Evolutionary conservation across 2,329 filamentous ascomycete genomes (phyloP).

Genomic region (Chrysosphaeria jannelii): DNA sequence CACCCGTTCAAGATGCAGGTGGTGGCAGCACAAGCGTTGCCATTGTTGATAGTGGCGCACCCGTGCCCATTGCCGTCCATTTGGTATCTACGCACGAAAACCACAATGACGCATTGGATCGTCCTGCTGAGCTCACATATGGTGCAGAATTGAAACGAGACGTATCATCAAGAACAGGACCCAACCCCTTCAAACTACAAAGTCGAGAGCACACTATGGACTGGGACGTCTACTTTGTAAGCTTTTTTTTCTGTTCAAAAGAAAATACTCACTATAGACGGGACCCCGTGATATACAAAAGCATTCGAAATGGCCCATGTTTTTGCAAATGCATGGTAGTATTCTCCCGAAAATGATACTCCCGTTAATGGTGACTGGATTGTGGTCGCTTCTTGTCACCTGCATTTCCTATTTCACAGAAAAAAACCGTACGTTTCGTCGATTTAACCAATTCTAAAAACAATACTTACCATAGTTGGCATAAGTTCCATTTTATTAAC

Average conservation of each 20-base stretch:
- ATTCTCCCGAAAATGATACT: slow-evolving; percentile 44
- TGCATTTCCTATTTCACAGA: slow-evolving; percentile 4
- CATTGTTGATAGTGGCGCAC: neutral
- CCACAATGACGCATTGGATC: slow-evolving; percentile 1
- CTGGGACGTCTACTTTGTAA: slow-evolving; percentile 16
- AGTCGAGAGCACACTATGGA: slow-evolving; percentile 10
- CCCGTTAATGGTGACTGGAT: slow-evolving; percentile 28
- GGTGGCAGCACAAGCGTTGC: neutral
- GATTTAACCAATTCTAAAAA: neutral
- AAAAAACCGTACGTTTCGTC: slow-evolving; percentile 6
- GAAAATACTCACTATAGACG: slow-evolving; percentile 7
- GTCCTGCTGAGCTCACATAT: slow-evolving; percentile 2
- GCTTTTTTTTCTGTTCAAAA: slow-evolving; percentile 3
- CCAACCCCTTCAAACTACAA: neutral
- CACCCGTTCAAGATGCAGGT: neutral
- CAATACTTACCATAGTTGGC: slow-evolving; percentile 8
- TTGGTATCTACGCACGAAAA: slow-evolving; percentile 2
- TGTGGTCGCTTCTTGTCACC: slow-evolving; percentile 38
- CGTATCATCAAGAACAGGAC: neutral
- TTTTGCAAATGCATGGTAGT: slow-evolving; percentile 48
- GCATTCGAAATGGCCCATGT: slow-evolving; percentile 54
- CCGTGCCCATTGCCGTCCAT: slow-evolving; percentile 1
- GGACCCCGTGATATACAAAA: slow-evolving; percentile 34
- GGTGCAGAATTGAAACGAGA: slow-evolving; percentile 3
- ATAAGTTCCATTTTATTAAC: slow-evolving; percentile 47